These are phyloP conservation scores for Discostella stelligera DNA, from an alignment of 352 stramenopile genomes.

Conservation along the genomic window DNA sequence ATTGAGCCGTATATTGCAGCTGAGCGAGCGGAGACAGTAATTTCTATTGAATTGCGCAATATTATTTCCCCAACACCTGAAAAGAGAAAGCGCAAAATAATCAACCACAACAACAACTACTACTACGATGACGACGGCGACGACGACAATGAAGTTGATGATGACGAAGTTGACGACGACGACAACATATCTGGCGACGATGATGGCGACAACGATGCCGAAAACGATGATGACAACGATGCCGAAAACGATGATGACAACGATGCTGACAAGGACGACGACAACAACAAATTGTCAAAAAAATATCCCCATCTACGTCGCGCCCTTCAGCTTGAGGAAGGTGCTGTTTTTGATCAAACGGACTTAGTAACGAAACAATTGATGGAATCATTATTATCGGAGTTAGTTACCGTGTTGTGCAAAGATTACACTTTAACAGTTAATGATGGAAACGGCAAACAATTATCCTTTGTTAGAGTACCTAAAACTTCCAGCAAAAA, in stretches of 20 bases:
- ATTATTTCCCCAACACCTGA: background rate
- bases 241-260: conserved; percentile 3
- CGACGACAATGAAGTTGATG: no score
- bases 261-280: no score
- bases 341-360: background rate
- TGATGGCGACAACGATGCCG: no score
- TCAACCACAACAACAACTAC: background rate
- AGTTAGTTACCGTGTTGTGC: conserved; percentile 1
- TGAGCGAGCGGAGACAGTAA: no score
- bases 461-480: conserved; percentile 1
- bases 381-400: background rate
- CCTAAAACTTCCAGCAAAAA: conserved; percentile 4
- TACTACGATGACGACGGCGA: no score
- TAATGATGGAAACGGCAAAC: background rate
- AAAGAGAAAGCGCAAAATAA: background rate
- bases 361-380: background rate
- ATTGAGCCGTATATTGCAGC: conserved; percentile 8
- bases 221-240: no score
- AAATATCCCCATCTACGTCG: conserved; percentile 7
- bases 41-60: no score
- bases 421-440: background rate
- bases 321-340: background rate
- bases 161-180: no score
- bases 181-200: no score
- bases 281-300: no score